Evolutionary conservation across 1,139 yeast genomes (phyloP), one percentile per base, ranked within the genome.

Genomic region (Pichia norvegensis): DNA sequence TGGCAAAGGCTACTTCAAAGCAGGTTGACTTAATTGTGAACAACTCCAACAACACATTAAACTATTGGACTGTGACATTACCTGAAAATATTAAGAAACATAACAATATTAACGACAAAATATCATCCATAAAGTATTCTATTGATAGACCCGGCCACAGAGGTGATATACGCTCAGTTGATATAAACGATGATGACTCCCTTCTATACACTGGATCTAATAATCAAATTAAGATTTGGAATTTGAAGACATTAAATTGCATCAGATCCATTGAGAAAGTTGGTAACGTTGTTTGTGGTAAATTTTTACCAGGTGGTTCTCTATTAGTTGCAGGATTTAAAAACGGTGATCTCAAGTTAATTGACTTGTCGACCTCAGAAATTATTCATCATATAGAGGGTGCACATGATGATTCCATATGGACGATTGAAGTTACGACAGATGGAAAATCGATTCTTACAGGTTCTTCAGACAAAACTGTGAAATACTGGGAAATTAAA

Each of bases 381-480:
- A 60, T 81, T 55, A 58, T 85, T 6, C 87, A 83, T 55, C 69
- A 78, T 29, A 74, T 85, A n/a, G 81, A 80, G 50, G 74, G 68
- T 42, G 95, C 95, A 0, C 97, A 90, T 63, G 79, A 76, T 4
- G 85, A 88, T 23, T 87, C 97, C 1, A 77, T 92, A 42, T 94
- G 97, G 97, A 81, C 95, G 1, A 69, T 92, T 54, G 97, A 92
- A 62, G 64, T 92, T 36, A 79, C 94, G 1, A 77, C 83, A 9
- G 95, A 92, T 64, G 98, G 98, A 19, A 82, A 78, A 56, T 74
- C 83, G 1, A 68, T 92, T 50, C 81, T 90, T 1, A 85, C 97
- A 11, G 98, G 97, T 25, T 94, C 97, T 39, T 94, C 95, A 40
- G 99, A 94, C 65, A 88, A 88, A 62, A 67, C 78, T 6, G 85